These are phyloP conservation scores for Malus fusca DNA, from an alignment of 306 rosid species.

Conservation along the genomic window DNA sequence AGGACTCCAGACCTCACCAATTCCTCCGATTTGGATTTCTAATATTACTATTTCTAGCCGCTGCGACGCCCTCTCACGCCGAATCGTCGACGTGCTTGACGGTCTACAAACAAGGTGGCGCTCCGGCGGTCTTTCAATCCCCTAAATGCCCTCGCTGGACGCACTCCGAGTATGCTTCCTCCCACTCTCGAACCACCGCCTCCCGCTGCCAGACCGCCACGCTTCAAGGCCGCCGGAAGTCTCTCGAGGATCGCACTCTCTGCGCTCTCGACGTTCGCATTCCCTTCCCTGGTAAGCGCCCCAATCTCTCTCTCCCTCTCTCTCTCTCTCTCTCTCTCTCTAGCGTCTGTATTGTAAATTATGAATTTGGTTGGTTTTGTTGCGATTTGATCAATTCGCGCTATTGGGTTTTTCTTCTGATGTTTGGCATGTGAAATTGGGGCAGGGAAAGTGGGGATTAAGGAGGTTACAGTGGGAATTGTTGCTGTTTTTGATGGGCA, in stretches of 20 bases:
- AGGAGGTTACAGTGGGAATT: slow-evolving; percentile 75
- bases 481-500: slow-evolving; percentile 94
- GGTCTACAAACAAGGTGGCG: slow-evolving; percentile 74
- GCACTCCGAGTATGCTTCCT: slow-evolving; percentile 41
- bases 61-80: slow-evolving; percentile 13
- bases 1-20: not conserved
- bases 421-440: slow-evolving; percentile 15
- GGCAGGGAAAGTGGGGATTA: slow-evolving; percentile 57
- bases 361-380: not conserved
- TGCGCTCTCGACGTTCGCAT: slow-evolving; percentile 74
- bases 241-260: slow-evolving; percentile 79
- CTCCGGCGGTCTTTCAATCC: slow-evolving; percentile 86
- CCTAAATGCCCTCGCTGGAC: slow-evolving; percentile 94
- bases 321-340: not conserved
- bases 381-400: not conserved
- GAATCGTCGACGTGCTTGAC: slow-evolving; percentile 86
- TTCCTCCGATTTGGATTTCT: slow-evolving; percentile 27
- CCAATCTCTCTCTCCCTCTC: not conserved
- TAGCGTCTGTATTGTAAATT: not conserved
- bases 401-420: not conserved
- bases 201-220: slow-evolving; percentile 50
- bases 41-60: slow-evolving; percentile 14
- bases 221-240: slow-evolving; percentile 70
- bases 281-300: slow-evolving; percentile 60
- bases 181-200: slow-evolving; percentile 32